Conservation (phyloP, 2,329 filamentous ascomycete species). For the Alternaria sp. region DNA sequence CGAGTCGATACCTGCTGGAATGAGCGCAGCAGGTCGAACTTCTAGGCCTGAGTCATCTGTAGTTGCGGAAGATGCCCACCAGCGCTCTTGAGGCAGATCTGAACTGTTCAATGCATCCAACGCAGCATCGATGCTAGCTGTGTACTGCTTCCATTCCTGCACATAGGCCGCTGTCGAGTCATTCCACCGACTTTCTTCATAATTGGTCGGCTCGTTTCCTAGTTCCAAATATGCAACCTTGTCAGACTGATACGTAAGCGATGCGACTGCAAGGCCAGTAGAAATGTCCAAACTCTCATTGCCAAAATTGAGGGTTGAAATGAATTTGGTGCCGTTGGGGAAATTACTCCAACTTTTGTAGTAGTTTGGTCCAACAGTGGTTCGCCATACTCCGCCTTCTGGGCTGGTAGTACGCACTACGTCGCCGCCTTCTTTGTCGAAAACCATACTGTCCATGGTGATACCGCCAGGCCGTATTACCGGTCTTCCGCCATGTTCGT, state of each 20-base stretch:
- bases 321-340: slow-evolving; percentile 16
- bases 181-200: slow-evolving; percentile 13
- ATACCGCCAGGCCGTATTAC: slow-evolving; percentile 20
- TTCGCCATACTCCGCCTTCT: slow-evolving; percentile 17
- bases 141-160: slow-evolving; percentile 17
- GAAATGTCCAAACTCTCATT: slow-evolving; percentile 18
- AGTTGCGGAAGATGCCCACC: slow-evolving; percentile 24
- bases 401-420: slow-evolving; percentile 17
- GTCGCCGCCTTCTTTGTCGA: slow-evolving; percentile 9
- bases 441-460: slow-evolving; percentile 22
- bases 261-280: slow-evolving; percentile 16
- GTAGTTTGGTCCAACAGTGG: slow-evolving; percentile 17
- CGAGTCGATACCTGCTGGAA: slow-evolving; percentile 17
- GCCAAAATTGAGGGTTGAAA: slow-evolving; percentile 21
- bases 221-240: slow-evolving; percentile 20
- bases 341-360: slow-evolving; percentile 22
- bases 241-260: slow-evolving; percentile 13
- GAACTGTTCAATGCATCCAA: slow-evolving; percentile 7
- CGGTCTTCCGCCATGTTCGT: slow-evolving; percentile 19
- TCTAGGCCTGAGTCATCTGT: slow-evolving; percentile 18
- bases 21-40: slow-evolving; percentile 17
- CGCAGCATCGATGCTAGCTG: slow-evolving; percentile 10
- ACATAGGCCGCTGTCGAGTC: slow-evolving; percentile 17
- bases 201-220: slow-evolving; percentile 21
- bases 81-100: slow-evolving; percentile 8